Percentiles rank a stretch among this genome's conserved stretches.
Evolutionary conservation across 768 basidiomycete genomes (phyloP).

Genomic region (Baorangia bicolor): DNA sequence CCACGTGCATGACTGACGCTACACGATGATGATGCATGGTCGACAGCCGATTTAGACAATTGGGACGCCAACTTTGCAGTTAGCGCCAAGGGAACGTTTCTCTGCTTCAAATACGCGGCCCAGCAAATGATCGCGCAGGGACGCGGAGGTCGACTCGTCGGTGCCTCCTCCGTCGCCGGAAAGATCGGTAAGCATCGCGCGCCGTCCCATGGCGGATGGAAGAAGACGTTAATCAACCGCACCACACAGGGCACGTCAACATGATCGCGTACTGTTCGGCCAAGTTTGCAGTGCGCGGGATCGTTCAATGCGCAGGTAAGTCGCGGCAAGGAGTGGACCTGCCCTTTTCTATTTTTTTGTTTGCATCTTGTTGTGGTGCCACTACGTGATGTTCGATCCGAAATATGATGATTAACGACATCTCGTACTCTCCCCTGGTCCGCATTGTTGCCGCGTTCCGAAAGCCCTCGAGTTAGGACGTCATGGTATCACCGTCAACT

Average conservation of each 20-base stretch:
- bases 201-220: background rate
- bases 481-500: conserved; percentile 28
- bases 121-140: conserved; percentile 24
- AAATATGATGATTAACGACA: conserved; percentile 3
- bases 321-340: background rate
- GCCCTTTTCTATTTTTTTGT: background rate
- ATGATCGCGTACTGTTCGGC: conserved; percentile 14
- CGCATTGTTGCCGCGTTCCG: conserved; percentile 7
- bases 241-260: background rate
- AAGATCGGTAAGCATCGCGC: background rate
- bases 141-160: conserved; percentile 1
- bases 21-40: background rate
- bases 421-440: background rate
- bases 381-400: conserved; percentile 1
- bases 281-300: conserved; percentile 12
- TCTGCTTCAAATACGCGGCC: conserved; percentile 24
- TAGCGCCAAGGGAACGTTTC: conserved; percentile 23
- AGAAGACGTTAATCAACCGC: background rate
- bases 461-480: conserved; percentile 28
- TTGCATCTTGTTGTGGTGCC: background rate
- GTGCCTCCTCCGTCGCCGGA: conserved; percentile 4
- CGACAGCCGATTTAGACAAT: conserved; percentile 10
- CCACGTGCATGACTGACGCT: background rate
- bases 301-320: conserved; percentile 18
- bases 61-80: conserved; percentile 30